phyloP scores from a whole-genome alignment of 1,284 basidiomycete genomes.

The Mrakiaceae sp. region DNA sequence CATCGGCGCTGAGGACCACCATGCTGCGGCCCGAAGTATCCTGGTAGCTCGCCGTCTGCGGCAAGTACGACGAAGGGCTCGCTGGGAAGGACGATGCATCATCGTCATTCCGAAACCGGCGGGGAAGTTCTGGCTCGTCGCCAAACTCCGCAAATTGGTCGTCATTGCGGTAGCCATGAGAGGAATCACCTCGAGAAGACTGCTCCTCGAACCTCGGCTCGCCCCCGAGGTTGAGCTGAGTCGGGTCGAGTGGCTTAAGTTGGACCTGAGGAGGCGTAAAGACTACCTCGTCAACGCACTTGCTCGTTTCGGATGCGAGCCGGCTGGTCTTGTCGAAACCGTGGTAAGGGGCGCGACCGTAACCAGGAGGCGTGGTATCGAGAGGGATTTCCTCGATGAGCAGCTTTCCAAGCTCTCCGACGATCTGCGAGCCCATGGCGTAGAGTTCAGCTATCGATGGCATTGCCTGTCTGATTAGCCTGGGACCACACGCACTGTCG shows the following conservation, averaged over 20 bases:
- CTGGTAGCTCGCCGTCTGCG: too few species aligned
- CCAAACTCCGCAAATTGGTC: background rate
- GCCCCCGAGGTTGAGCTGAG: too few species aligned
- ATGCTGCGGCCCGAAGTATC: background rate
- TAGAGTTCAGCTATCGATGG: background rate
- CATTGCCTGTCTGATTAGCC: too few species aligned
- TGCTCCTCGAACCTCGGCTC: too few species aligned
- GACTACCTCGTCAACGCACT: constrained; percentile 43
- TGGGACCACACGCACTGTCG: constrained; percentile 41
- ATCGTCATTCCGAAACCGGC: background rate
- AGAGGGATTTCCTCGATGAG: constrained; percentile 71
- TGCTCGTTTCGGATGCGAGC: background rate
- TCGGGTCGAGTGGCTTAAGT: background rate
- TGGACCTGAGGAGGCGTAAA: constrained; percentile 30
- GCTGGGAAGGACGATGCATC: too few species aligned
- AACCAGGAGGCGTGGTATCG: constrained; percentile 65
- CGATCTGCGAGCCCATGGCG: constrained; percentile 44
- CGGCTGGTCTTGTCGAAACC: constrained; percentile 28
- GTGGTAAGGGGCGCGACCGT: constrained; percentile 59
- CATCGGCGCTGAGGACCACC: background rate
- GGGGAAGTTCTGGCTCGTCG: constrained; percentile 5
- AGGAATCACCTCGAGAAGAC: too few species aligned
- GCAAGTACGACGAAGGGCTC: too few species aligned
- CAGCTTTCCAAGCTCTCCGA: constrained; percentile 68
- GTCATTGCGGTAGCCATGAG: too few species aligned